These are phyloP conservation scores for Plasmodium vivax DNA, from an alignment of 169 alveolate species.

Conservation along the genomic window DNA sequence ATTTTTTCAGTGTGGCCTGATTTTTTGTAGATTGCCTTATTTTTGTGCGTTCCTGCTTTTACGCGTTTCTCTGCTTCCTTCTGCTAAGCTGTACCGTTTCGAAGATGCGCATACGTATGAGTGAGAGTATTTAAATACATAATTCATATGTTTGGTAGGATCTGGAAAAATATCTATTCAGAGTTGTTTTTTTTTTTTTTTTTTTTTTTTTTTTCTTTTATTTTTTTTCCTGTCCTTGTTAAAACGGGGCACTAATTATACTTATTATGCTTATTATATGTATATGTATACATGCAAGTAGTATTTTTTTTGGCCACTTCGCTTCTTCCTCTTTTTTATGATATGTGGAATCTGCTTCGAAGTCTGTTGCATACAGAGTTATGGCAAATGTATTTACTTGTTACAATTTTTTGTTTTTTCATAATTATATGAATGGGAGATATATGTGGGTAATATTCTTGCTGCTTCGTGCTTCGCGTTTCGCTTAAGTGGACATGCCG, in stretches of 20 bases:
- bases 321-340: conserved; percentile 10
- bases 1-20: conserved; percentile 3
- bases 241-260: background rate
- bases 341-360: conserved; percentile 1
- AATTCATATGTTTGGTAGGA: background rate
- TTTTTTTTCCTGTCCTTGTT: background rate
- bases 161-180: background rate
- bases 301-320: background rate
- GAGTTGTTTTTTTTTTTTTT: background rate
- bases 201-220: background rate
- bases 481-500: background rate
- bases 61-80: background rate
- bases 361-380: conserved; percentile 4
- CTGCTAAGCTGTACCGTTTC: background rate
- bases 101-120: background rate
- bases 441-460: background rate
- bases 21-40: background rate
- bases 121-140: background rate
- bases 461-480: background rate
- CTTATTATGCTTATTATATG: background rate
- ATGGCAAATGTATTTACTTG: conserved; percentile 3
- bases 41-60: background rate
- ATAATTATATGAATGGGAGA: conserved; percentile 3
- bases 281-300: background rate
- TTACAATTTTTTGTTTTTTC: conserved; percentile 46